phyloP scores from a whole-genome alignment of 768 basidiomycete species.

The Candolleomyces aberdarensis region DNA sequence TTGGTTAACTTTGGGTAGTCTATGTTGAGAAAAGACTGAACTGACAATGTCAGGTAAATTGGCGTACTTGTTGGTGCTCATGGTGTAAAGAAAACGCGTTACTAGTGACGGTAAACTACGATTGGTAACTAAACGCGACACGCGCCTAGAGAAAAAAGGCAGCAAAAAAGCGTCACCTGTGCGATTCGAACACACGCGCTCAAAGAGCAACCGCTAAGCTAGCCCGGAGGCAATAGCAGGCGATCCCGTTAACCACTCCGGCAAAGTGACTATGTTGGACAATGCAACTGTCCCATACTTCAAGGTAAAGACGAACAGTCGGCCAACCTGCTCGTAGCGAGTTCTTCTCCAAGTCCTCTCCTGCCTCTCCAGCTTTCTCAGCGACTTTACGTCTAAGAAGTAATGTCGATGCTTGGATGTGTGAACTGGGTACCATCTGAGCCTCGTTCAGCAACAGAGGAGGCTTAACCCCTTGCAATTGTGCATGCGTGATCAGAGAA shows the following conservation, averaged over 20 bases:
- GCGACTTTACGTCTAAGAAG: too few species aligned
- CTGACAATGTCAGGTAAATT: constrained; percentile 89
- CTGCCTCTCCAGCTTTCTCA: too few species aligned
- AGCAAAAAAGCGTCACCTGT: constrained; percentile 9
- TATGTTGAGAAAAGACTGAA: constrained; percentile 15
- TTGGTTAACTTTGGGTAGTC: background rate
- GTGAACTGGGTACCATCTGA: too few species aligned
- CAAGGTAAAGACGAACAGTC: too few species aligned
- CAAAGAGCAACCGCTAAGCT: constrained; percentile 10
- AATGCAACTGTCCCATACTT: background rate
- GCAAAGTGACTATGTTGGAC: constrained; percentile 68
- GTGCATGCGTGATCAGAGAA: background rate
- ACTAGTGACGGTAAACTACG: background rate
- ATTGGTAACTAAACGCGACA: background rate
- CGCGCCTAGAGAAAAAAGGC: background rate
- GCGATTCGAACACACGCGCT: constrained; percentile 11
- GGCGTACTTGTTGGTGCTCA: constrained; percentile 79
- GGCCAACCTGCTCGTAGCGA: too few species aligned
- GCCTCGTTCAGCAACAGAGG: too few species aligned
- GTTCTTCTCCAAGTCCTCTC: too few species aligned
- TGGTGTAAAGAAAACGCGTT: constrained; percentile 18
- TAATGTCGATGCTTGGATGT: too few species aligned
- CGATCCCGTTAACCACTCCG: constrained; percentile 92
- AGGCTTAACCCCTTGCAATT: too few species aligned
- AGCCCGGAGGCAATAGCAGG: constrained; percentile 48